These are phyloP conservation scores for Myxozyma sirexii DNA, from an alignment of 805 yeast species.

Conservation along the genomic window DNA sequence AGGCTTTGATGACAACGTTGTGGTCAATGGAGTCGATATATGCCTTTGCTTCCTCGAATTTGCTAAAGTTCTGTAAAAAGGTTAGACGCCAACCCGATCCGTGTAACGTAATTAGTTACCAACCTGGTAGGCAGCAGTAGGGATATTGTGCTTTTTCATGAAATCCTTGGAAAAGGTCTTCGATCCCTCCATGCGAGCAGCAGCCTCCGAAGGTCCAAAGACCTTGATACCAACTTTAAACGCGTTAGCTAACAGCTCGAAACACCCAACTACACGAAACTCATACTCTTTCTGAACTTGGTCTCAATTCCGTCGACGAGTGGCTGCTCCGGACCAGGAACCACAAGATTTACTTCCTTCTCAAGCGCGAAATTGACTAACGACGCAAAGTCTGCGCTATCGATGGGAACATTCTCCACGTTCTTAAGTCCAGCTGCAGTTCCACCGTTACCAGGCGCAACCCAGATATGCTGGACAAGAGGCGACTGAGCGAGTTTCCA, in stretches of 20 bases:
- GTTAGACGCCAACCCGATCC: too few species aligned
- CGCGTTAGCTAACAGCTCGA: background rate
- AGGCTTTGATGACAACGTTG: slow-evolving; percentile 90
- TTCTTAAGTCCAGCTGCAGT: slow-evolving; percentile 60
- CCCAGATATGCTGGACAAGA: slow-evolving; percentile 70
- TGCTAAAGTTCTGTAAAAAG: slow-evolving; percentile 60
- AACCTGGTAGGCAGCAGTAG: slow-evolving; percentile 81
- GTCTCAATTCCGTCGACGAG: slow-evolving; percentile 88
- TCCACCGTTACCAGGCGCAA: slow-evolving; percentile 93
- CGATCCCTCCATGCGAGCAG: slow-evolving; percentile 96
- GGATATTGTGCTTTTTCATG: slow-evolving; percentile 88
- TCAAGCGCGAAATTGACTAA: slow-evolving; percentile 75
- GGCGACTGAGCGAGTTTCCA: slow-evolving; percentile 87
- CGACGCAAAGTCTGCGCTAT: slow-evolving; percentile 66
- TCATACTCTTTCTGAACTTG: slow-evolving; percentile 55
- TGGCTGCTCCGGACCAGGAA: slow-evolving; percentile 99
- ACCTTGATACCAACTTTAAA: slow-evolving; percentile 82
- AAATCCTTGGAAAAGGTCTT: slow-evolving; percentile 92
- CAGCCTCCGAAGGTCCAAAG: slow-evolving; percentile 91
- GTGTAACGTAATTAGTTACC: too few species aligned
- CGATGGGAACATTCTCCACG: slow-evolving; percentile 70
- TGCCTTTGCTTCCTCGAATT: slow-evolving; percentile 71
- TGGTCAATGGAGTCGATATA: slow-evolving; percentile 68
- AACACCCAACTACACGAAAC: background rate
- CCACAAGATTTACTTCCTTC: slow-evolving; percentile 67